Evolutionary conservation across 805 yeast genomes (phyloP), one percentile per base, ranked within the genome.

Genomic region (Suhomyces emberorum): DNA sequence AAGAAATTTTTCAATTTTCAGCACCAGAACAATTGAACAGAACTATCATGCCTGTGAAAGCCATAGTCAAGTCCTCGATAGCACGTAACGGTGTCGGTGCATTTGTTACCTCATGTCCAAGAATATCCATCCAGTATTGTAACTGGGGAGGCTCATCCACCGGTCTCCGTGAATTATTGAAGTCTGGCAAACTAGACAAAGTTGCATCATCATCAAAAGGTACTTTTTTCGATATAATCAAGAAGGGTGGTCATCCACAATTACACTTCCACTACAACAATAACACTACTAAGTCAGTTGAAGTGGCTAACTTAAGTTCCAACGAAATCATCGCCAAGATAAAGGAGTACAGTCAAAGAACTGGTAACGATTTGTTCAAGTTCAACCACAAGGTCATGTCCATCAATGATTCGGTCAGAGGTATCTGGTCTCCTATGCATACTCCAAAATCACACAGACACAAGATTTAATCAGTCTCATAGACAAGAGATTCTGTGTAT

Each of bases 391-490:
- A 62, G 52, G 98, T 93, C 23, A 76, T 79, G 60, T 82, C 95
- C 28, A 63, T 74, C 43, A 93, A 91, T 57, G 76, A 74, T 37
- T 80, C 95, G 38, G 88, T 91, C 12, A 83, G 98, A 72, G 98
- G 98, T 54, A 74, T 93, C 32, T 93, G 98, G 98, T 88, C 97
- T 30, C 98, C 98, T 40, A 72, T 91, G 69, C 96, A 89, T 55
- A 82, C 76, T 34, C 55, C 59, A 27, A 68, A 65, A 54, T 55
- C 48, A n/a, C 46, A 61, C 43, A 65, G 74, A 51, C 65, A 59
- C 44, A 61, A 57, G 41, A 65, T 68, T 36, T 68, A 53, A 37
- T 32, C 16, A 12, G 30, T n/a, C 26, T 28, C 26, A 17, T 28
- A 17, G 20, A 28, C 18, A 17, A 28, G 15, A 15, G 26, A 23